Evolutionary conservation across 495 filamentous ascomycete species (phyloP).

Genomic region (Aspergillus campestris): DNA sequence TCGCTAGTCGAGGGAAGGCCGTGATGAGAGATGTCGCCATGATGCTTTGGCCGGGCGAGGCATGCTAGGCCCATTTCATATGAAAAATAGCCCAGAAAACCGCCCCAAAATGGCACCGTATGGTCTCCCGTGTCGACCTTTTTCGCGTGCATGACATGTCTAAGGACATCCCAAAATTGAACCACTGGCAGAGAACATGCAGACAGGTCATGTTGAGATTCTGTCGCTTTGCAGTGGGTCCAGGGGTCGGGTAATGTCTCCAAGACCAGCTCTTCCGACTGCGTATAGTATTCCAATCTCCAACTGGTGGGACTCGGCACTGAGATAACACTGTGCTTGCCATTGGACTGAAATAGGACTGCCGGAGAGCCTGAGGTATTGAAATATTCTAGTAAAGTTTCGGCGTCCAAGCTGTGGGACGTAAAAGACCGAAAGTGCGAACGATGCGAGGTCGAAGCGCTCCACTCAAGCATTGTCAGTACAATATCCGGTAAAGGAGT

Average conservation of each 20-base stretch:
- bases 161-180: conserved; percentile 36
- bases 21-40: not conserved
- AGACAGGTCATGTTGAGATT: not conserved
- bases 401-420: conserved; percentile 16
- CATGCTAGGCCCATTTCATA: conserved; percentile 73
- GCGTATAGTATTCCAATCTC: conserved; percentile 32
- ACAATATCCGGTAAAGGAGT: conserved; percentile 21
- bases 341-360: conserved; percentile 37
- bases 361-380: conserved; percentile 30
- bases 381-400: conserved; percentile 27
- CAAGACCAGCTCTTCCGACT: conserved; percentile 14
- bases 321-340: conserved; percentile 32
- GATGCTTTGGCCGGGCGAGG: conserved; percentile 26
- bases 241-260: conserved; percentile 11
- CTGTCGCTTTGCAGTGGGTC: not conserved
- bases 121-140: conserved; percentile 33
- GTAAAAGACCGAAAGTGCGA: conserved; percentile 22
- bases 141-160: conserved; percentile 46
- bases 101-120: conserved; percentile 68
- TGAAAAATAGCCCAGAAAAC: conserved; percentile 81
- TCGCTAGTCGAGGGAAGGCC: not conserved
- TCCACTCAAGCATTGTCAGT: conserved; percentile 31
- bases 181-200: conserved; percentile 20
- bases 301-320: conserved; percentile 34
- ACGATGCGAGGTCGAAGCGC: conserved; percentile 19